Evolutionary conservation across 306 rosid genomes (phyloP), one percentile per base, ranked within the genome.

Genomic region (Neltuma alba): DNA sequence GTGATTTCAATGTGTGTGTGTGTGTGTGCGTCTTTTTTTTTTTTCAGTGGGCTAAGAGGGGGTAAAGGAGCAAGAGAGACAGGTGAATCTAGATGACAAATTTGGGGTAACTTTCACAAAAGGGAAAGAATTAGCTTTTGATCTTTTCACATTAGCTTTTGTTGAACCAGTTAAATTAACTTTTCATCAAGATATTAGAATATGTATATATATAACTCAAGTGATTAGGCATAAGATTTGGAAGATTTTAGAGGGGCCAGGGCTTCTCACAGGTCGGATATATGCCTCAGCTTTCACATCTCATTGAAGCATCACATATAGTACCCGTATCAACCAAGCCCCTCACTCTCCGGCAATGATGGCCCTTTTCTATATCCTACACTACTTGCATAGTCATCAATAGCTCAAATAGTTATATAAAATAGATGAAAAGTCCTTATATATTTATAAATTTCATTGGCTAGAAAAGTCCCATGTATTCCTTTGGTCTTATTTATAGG

Each of bases 181-280:
- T 28, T 76, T 79, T 70, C 52, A 64, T 81, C 5, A 1, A 67
- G 62, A 33, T 25, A 25, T 45, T 58, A 79, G 75, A 77, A 85
- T 64, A 86, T n/a, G n/a, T n/a, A n/a, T n/a, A 52, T 6, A 52
- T 18, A 52, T 2, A 18, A 76, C 38, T 38, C 73, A 77, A 87
- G 85, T 87, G 91, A 92, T 92, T 85, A 80, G 84, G 83, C 85
- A 80, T 87, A 79, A 60, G 93, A 88, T 87, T 87, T 89, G 91
- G 75, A 87, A 82, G 90, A 89, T 92, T 82, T 88, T 68, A 42
- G 45, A 50, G 80, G 81, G 89, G 83, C 81, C 50, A 37, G 79
- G 57, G 82, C 85, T 13, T 80, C 27, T 70, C 70, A 78, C 64
- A 65, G 72, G 83, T 62, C 50, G 38, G 74, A 70, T 61, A 30